These are phyloP conservation scores for Pseudogymnoascus sp. DNA, from an alignment of 2,329 filamentous ascomycete genomes.

Conservation along the genomic window DNA sequence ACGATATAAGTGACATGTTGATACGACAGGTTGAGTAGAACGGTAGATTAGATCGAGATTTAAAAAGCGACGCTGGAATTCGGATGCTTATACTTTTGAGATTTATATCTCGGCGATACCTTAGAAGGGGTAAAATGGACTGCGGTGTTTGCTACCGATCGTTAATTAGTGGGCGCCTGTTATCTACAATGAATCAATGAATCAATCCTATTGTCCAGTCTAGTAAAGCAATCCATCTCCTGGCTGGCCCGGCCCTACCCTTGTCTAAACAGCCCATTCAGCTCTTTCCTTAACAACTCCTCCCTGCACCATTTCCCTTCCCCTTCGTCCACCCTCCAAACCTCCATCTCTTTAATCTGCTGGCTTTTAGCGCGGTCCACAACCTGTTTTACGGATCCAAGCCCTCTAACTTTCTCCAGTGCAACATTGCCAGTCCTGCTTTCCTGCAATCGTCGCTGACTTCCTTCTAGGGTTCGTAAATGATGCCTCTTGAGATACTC, in stretches of 20 bases:
- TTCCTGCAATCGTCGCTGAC: not conserved
- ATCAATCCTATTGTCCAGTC: not conserved
- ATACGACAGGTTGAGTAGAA: slow-evolving; percentile 12
- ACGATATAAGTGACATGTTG: not conserved
- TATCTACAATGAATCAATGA: slow-evolving; percentile 8
- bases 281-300: slow-evolving; percentile 1
- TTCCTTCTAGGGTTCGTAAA: not conserved
- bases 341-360: not conserved
- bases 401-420: not conserved
- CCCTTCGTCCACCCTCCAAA: not conserved
- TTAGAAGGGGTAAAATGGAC: not conserved
- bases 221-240: not conserved
- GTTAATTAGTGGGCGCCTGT: not conserved
- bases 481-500: not conserved
- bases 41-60: not conserved
- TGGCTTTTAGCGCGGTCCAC: not conserved
- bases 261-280: not conserved
- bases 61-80: slow-evolving; percentile 4
- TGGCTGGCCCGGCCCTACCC: not conserved
- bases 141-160: not conserved
- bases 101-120: not conserved
- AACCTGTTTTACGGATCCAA: not conserved
- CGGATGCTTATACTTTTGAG: not conserved
- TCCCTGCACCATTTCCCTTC: not conserved
- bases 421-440: not conserved